These are phyloP conservation scores for Ensete ventricosum DNA, from an alignment of 176 grass and related monocot species.

Conservation along the genomic window DNA sequence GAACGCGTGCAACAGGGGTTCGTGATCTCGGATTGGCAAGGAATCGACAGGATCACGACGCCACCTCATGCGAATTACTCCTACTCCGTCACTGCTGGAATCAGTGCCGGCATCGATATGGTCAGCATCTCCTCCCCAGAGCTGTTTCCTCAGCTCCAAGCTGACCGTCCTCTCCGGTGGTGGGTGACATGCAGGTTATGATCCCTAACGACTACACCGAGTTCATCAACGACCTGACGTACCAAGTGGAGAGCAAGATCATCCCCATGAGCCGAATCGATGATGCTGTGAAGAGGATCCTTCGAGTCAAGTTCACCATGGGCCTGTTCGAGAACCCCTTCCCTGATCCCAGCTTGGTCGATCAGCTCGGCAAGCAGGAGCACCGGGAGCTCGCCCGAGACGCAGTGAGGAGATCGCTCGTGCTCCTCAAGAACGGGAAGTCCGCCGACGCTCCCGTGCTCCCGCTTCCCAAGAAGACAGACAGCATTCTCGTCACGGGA, in stretches of 20 bases:
- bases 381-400: conserved; percentile 56
- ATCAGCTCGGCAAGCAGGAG: conserved; percentile 53
- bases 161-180: neutral
- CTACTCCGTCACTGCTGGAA: conserved; percentile 45
- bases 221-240: conserved; percentile 46
- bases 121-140: conserved; percentile 14
- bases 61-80: conserved; percentile 47
- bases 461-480: conserved; percentile 51
- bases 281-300: conserved; percentile 60
- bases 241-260: conserved; percentile 44
- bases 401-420: conserved; percentile 63
- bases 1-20: conserved; percentile 35
- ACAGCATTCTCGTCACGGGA: conserved; percentile 52
- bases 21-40: conserved; percentile 65
- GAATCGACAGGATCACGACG: conserved; percentile 51
- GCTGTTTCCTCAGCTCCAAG: neutral
- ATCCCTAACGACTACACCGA: conserved; percentile 49
- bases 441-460: conserved; percentile 17
- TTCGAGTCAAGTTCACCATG: conserved; percentile 69
- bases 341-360: conserved; percentile 34
- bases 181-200: conserved; percentile 43
- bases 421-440: conserved; percentile 70
- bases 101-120: conserved; percentile 70
- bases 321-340: conserved; percentile 60
- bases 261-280: conserved; percentile 75